Conservation (phyloP, 371 early-diverging fungal genomes). For the Lichtheimia ornata region DNA sequence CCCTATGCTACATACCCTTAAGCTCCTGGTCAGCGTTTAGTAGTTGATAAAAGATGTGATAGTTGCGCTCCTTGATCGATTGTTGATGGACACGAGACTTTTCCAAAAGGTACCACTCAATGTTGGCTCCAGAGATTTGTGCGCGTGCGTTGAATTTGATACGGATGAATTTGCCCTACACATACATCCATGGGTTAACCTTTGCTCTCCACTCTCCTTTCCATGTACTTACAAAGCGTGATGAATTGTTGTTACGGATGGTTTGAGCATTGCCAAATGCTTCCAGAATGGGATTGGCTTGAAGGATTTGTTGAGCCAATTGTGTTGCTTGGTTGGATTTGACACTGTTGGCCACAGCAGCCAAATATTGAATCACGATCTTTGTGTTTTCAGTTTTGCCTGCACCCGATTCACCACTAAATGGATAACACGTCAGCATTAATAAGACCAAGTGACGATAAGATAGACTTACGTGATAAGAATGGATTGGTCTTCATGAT, state of each 20-base stretch:
- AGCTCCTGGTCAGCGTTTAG: slow-evolving; percentile 78
- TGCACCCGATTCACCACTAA: slow-evolving; percentile 98
- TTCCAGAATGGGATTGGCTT: slow-evolving; percentile 98
- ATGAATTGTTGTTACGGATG: slow-evolving; percentile 99
- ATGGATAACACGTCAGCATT: background rate
- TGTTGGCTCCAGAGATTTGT: slow-evolving; percentile 95
- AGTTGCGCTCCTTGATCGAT: slow-evolving; percentile 92
- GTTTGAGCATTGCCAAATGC: slow-evolving; percentile 99
- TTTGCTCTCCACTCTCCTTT: background rate
- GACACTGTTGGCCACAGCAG: slow-evolving; percentile 71
- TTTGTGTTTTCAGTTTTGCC: slow-evolving; percentile 99
- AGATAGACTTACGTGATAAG: slow-evolving; percentile 85
- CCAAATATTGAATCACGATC: slow-evolving; percentile 98
- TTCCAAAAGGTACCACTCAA: slow-evolving; percentile 98
- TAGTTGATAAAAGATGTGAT: slow-evolving; percentile 99
- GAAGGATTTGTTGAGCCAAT: slow-evolving; percentile 93
- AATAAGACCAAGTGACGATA: background rate
- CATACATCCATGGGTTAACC: background rate
- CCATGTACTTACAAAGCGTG: slow-evolving; percentile 88
- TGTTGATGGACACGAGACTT: slow-evolving; percentile 97
- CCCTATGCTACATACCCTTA: slow-evolving; percentile 40
- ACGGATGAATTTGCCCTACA: slow-evolving; percentile 98
- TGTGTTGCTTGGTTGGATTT: background rate
- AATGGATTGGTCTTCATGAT: slow-evolving; percentile 96
- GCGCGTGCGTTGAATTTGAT: slow-evolving; percentile 93